Conservation (phyloP, 2,329 filamentous ascomycete species). For the Zasmidium cellare region DNA sequence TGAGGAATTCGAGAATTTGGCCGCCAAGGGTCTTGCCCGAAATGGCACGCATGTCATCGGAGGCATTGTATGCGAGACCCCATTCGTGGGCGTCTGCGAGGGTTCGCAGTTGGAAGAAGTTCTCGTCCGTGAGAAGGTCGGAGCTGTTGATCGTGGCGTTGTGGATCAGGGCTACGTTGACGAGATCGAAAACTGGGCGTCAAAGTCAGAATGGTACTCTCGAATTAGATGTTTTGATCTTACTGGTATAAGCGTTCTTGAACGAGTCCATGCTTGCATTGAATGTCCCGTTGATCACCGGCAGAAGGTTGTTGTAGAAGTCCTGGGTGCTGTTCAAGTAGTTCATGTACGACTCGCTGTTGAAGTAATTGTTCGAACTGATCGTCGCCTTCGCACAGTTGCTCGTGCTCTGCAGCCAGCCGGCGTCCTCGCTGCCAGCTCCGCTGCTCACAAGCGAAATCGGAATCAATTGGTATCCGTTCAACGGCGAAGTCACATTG, state of each 20-base stretch:
- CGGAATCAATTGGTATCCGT: constrained; percentile 82
- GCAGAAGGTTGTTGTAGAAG: constrained; percentile 56
- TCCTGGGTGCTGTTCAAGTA: constrained; percentile 50
- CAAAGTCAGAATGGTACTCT: constrained; percentile 1
- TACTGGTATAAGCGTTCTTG: constrained; percentile 67
- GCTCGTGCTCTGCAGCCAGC: constrained; percentile 60
- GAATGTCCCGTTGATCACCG: constrained; percentile 56
- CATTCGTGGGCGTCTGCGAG: constrained; percentile 80
- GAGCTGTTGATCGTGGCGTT: constrained; percentile 59
- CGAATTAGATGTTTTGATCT: constrained; percentile 26
- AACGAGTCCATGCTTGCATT: constrained; percentile 50
- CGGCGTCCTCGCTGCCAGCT: constrained; percentile 57
- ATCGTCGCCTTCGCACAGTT: constrained; percentile 56
- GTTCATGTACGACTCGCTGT: constrained; percentile 49
- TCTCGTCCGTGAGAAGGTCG: constrained; percentile 60
- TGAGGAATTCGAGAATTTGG: constrained; percentile 47
- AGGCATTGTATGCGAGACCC: constrained; percentile 75
- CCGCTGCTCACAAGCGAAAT: constrained; percentile 66
- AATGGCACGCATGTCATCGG: constrained; percentile 48
- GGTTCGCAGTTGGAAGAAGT: constrained; percentile 64
- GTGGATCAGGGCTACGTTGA: constrained; percentile 64
- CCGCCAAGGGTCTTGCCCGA: constrained; percentile 50
- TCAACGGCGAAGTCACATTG: constrained; percentile 65
- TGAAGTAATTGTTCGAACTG: constrained; percentile 62
- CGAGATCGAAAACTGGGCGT: constrained; percentile 56